Conservation (phyloP, 1,284 basidiomycete genomes). For the Pholiota adiposa region DNA sequence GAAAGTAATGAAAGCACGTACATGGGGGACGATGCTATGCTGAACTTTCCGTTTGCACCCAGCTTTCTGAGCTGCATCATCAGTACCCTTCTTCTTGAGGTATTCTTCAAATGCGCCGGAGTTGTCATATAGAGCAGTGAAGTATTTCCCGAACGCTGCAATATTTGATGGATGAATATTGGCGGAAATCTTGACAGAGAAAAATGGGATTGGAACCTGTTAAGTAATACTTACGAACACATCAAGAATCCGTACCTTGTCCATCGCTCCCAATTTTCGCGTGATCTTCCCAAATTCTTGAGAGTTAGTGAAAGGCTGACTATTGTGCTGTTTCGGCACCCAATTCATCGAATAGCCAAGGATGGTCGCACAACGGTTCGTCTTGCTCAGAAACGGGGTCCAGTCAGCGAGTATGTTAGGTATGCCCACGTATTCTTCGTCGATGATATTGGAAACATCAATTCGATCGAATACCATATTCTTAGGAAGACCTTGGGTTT, state of each 20-base stretch:
- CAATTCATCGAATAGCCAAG: conserved; percentile 55
- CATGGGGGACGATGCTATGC: conserved; percentile 30
- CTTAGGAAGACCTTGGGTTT: conserved; percentile 23
- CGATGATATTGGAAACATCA: conserved; percentile 50
- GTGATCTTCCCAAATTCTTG: background rate
- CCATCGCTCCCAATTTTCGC: conserved; percentile 7
- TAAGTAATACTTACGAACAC: too few species aligned
- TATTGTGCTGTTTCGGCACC: conserved; percentile 23
- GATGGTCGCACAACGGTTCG: conserved; percentile 33
- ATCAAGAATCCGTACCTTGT: background rate
- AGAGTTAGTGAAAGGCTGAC: background rate
- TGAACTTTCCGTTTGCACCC: conserved; percentile 17
- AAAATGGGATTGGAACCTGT: background rate
- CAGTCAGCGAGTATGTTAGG: conserved; percentile 34
- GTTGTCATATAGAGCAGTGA: conserved; percentile 27
- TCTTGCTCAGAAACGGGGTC: conserved; percentile 37
- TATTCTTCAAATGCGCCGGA: conserved; percentile 27
- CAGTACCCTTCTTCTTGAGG: conserved; percentile 21
- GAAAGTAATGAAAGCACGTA: conserved; percentile 10
- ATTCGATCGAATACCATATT: conserved; percentile 44
- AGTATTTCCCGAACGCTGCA: background rate
- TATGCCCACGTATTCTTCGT: conserved; percentile 44
- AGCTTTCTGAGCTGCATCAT: conserved; percentile 16
- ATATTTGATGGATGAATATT: background rate
- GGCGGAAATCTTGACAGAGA: background rate